Evolutionary conservation across 208 protist species (phyloP).

Genomic region (Acanthamoeba royreba): DNA sequence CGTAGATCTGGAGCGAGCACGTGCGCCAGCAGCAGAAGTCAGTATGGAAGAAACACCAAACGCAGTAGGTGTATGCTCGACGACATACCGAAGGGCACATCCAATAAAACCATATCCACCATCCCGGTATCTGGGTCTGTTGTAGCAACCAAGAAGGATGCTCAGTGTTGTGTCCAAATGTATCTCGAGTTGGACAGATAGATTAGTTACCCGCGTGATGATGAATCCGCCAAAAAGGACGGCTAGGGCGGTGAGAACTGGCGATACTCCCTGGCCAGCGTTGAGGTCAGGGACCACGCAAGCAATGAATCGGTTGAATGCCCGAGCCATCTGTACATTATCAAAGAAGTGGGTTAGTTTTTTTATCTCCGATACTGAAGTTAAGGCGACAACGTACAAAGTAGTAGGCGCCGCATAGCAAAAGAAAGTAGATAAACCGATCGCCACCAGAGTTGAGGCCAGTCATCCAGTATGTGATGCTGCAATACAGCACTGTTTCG

Average conservation of each 20-base stretch:
- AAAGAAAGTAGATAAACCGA: slow-evolving; percentile 7
- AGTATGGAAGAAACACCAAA: no score
- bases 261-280: background rate
- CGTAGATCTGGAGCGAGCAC: no score
- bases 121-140: background rate
- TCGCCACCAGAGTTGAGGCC: background rate
- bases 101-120: no score
- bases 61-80: no score
- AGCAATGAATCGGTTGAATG: background rate
- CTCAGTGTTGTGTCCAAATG: background rate
- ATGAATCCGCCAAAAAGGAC: background rate
- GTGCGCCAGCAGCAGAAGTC: no score
- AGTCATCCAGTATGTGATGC: background rate
- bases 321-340: background rate
- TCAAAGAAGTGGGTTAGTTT: no score
- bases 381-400: background rate
- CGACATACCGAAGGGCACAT: no score
- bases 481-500: background rate
- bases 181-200: background rate
- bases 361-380: no score
- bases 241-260: background rate
- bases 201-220: background rate
- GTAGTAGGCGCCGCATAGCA: background rate
- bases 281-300: background rate
- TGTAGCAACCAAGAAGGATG: background rate